These are phyloP conservation scores for Mallotus repandus DNA, from an alignment of 441 rosid species.

Conservation along the genomic window DNA sequence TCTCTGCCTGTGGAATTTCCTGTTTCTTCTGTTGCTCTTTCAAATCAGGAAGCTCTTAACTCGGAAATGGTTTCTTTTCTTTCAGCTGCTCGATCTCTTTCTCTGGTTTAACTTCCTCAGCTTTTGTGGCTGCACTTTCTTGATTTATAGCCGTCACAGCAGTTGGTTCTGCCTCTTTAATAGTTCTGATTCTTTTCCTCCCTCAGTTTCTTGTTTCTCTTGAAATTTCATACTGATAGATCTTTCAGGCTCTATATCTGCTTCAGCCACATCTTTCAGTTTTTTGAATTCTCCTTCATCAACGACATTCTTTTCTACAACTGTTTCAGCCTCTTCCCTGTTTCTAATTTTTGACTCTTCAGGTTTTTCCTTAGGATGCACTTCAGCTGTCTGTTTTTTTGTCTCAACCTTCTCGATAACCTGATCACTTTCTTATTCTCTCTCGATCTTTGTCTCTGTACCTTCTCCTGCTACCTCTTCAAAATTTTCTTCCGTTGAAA, in stretches of 20 bases:
- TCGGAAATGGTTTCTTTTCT: constrained; percentile 5
- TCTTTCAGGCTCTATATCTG: constrained; percentile 4
- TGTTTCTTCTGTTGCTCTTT: constrained; percentile 14
- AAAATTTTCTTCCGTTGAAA: no score
- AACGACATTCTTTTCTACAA: background rate
- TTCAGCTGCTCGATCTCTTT: constrained; percentile 7
- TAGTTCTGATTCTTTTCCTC: background rate
- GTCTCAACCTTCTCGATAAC: background rate
- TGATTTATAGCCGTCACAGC: constrained; percentile 2
- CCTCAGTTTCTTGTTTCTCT: constrained; percentile 9
- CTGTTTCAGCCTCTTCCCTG: background rate
- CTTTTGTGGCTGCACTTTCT: constrained; percentile 12
- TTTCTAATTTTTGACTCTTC: background rate
- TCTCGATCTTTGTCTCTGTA: background rate
- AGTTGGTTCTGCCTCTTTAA: constrained; percentile 14
- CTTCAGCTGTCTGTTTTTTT: background rate
- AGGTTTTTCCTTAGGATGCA: background rate
- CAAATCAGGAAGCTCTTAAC: constrained; percentile 15
- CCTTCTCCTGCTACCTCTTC: no score
- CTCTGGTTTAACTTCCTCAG: constrained; percentile 10
- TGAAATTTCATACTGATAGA: constrained; percentile 14
- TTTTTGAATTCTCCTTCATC: background rate
- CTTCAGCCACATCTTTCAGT: background rate
- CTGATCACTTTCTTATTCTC: background rate
- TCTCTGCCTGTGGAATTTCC: constrained; percentile 15